A percentile compares a stretch with the other conserved stretches of the same genome.
Conservation (phyloP, 1,284 basidiomycete species). For the Pascua sp. region DNA sequence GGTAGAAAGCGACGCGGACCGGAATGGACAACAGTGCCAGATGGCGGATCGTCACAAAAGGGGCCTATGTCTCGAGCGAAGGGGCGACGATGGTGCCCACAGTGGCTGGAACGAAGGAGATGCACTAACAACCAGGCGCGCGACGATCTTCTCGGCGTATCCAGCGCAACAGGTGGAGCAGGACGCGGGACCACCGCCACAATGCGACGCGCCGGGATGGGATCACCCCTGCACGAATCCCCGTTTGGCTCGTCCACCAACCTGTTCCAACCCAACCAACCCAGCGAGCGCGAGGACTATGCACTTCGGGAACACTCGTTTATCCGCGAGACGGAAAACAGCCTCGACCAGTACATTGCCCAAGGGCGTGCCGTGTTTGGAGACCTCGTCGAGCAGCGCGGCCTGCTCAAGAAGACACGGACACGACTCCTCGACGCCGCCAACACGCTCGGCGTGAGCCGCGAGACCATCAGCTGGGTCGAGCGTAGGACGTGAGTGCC, state of each 20-base stretch:
- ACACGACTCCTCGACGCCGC: slow-evolving; percentile 77
- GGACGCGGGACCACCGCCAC: slow-evolving; percentile 42
- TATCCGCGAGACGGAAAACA: slow-evolving; percentile 70
- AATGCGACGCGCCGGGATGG: slow-evolving; percentile 20
- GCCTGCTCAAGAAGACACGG: slow-evolving; percentile 86
- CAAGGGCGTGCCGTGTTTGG: slow-evolving; percentile 86
- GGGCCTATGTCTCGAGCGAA: background rate
- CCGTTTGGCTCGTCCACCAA: slow-evolving; percentile 54
- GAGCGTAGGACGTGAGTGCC: slow-evolving; percentile 73
- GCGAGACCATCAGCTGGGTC: slow-evolving; percentile 92
- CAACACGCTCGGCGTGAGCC: slow-evolving; percentile 84
- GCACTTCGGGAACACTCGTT: slow-evolving; percentile 83
- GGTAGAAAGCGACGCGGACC: too few relatives aligned
- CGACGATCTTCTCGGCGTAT: slow-evolving; percentile 6
- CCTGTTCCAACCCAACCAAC: slow-evolving; percentile 51
- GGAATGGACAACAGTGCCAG: too few relatives aligned
- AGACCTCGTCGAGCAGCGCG: slow-evolving; percentile 83
- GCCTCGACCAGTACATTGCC: slow-evolving; percentile 81
- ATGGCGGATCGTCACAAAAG: too few relatives aligned
- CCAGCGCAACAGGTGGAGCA: slow-evolving; percentile 20
- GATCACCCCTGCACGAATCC: slow-evolving; percentile 56
- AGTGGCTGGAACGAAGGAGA: background rate
- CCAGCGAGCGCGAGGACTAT: slow-evolving; percentile 62
- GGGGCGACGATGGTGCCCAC: too few relatives aligned
- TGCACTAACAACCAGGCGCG: background rate